These are phyloP conservation scores for Musa acuminata DNA, from an alignment of 176 grass and related monocot species.

Conservation along the genomic window DNA sequence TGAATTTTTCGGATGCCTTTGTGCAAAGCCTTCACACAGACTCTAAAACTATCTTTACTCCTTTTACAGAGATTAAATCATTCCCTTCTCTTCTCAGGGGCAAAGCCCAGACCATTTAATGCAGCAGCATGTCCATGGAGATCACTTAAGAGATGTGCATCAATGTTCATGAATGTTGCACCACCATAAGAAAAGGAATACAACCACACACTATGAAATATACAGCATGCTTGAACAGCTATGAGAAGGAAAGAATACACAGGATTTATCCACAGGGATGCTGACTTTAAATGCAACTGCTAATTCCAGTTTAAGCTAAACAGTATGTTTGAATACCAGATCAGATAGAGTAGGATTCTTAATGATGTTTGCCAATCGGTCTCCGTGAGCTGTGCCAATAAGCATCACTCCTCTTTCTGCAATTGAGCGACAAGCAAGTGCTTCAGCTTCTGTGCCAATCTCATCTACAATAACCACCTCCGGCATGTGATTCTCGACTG, in stretches of 20 bases:
- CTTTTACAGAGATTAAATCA: too few relatives aligned
- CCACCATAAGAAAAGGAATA: too few relatives aligned
- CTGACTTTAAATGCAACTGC: not conserved
- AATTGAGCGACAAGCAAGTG: constrained; percentile 86
- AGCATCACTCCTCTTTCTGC: constrained; percentile 96
- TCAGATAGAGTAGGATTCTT: constrained; percentile 92
- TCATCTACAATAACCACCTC: constrained; percentile 95
- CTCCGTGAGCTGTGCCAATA: constrained; percentile 95
- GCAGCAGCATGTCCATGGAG: too few relatives aligned
- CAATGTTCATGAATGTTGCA: too few relatives aligned
- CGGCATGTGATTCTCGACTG: constrained; percentile 98
- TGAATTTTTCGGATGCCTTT: too few relatives aligned
- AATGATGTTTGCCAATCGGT: constrained; percentile 74
- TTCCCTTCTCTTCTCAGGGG: too few relatives aligned
- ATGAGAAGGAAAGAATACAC: not conserved
- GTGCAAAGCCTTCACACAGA: too few relatives aligned
- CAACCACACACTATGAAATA: too few relatives aligned
- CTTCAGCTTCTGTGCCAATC: constrained; percentile 91
- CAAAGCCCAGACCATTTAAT: too few relatives aligned
- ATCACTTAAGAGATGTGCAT: too few relatives aligned
- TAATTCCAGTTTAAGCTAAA: constrained; percentile 5
- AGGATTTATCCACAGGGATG: not conserved
- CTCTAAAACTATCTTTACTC: too few relatives aligned
- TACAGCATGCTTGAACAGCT: too few relatives aligned
- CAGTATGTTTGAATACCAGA: constrained; percentile 45